phyloP scores from a whole-genome alignment of 441 rosid species.

The Pelargonium myrrhifolium region DNA sequence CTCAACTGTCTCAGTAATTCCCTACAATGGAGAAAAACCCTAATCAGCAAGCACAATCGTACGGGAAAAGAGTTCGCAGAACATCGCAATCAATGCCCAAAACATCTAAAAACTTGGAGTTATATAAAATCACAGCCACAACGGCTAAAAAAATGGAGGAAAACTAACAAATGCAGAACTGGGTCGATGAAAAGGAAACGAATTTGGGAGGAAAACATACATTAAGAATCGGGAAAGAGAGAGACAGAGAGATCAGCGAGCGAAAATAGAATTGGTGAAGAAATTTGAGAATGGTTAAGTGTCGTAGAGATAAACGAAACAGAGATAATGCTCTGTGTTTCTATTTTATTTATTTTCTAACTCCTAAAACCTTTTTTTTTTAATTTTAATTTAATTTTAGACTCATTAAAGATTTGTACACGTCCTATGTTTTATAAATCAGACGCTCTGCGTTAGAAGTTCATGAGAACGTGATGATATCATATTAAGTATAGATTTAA shows the following conservation, averaged over 20 bases:
- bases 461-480: too few relatives aligned
- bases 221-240: background rate
- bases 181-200: background rate
- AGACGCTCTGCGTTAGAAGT: too few relatives aligned
- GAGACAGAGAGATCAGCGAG: slow-evolving; percentile 6
- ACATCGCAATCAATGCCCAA: background rate
- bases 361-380: too few relatives aligned
- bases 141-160: background rate
- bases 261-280: background rate
- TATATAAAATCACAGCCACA: background rate
- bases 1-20: slow-evolving; percentile 4
- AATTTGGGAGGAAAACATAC: background rate
- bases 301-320: too few relatives aligned
- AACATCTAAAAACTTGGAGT: background rate
- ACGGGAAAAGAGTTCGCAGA: background rate
- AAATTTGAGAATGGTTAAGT: background rate
- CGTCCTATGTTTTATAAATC: too few relatives aligned
- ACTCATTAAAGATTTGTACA: too few relatives aligned
- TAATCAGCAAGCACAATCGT: background rate
- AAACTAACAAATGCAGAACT: background rate
- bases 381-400: too few relatives aligned
- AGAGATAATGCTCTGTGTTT: too few relatives aligned
- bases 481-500: too few relatives aligned
- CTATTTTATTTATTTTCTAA: too few relatives aligned
- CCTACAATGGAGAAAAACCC: slow-evolving; percentile 3